Percentiles rank a stretch among this genome's conserved stretches.
Evolutionary conservation across 768 basidiomycete species (phyloP).

Genomic region (Omphalotus guepiniiformis): DNA sequence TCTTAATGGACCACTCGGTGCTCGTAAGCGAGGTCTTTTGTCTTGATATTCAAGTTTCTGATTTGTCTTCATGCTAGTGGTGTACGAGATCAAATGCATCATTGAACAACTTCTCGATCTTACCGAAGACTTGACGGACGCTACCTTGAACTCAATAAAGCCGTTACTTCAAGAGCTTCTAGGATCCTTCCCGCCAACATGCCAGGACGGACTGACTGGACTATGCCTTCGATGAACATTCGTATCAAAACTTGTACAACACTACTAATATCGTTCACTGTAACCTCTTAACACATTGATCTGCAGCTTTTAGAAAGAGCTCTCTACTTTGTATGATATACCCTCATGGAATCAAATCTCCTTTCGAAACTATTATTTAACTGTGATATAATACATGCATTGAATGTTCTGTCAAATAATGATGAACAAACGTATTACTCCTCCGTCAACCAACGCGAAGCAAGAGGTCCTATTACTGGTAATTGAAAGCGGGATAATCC

Average conservation of each 20-base stretch:
- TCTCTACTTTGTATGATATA: slow-evolving; percentile 19
- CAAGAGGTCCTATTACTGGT: slow-evolving; percentile 60
- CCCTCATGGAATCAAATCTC: background rate
- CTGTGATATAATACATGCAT: slow-evolving; percentile 6
- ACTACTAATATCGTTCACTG: slow-evolving; percentile 16
- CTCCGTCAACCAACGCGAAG: slow-evolving; percentile 65
- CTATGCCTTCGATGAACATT: background rate
- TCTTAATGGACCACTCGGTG: slow-evolving; percentile 49
- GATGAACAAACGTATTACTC: slow-evolving; percentile 30
- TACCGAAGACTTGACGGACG: slow-evolving; percentile 47
- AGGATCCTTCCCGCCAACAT: too few species aligned
- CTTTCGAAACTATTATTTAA: background rate
- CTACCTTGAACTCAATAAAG: slow-evolving; percentile 35
- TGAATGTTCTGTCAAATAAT: slow-evolving; percentile 6
- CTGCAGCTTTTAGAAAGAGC: slow-evolving; percentile 25
- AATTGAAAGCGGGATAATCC: slow-evolving; percentile 55
- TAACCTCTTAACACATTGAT: slow-evolving; percentile 18
- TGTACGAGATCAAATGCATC: slow-evolving; percentile 58
- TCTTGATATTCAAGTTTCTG: background rate
- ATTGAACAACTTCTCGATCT: slow-evolving; percentile 47
- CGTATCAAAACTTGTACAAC: slow-evolving; percentile 24
- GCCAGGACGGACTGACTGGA: background rate
- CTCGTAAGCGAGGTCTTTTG: slow-evolving; percentile 37
- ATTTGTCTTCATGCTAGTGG: slow-evolving; percentile 31
- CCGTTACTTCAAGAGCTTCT: slow-evolving; percentile 30